These are phyloP conservation scores for Usnea hakonensis DNA, from an alignment of 495 filamentous ascomycete species.

Conservation along the genomic window DNA sequence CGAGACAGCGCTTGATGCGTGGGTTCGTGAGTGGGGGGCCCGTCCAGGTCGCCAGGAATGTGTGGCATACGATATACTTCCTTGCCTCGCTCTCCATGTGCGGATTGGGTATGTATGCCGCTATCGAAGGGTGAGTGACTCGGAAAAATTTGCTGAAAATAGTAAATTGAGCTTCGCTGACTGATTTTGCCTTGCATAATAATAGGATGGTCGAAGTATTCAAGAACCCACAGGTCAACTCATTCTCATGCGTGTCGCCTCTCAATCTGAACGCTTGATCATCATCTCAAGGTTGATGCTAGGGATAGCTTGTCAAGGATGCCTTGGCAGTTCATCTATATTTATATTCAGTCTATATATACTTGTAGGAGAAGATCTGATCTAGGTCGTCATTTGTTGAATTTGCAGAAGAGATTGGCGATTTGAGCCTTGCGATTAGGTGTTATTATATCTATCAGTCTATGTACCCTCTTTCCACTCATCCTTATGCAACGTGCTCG, in stretches of 20 bases:
- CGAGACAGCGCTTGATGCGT: constrained; percentile 33
- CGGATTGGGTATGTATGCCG: constrained; percentile 36
- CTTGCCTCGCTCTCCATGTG: constrained; percentile 32
- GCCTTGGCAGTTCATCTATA: neutral
- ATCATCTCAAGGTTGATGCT: neutral
- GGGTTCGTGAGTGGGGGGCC: constrained; percentile 28
- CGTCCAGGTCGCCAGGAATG: constrained; percentile 18
- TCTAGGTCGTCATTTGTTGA: neutral
- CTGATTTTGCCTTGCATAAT: neutral
- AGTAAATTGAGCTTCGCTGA: constrained; percentile 1
- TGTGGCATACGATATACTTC: constrained; percentile 34
- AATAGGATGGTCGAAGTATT: constrained; percentile 12
- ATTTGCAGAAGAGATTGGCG: neutral
- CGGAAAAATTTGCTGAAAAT: neutral
- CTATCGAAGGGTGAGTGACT: constrained; percentile 26
- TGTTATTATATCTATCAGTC: no score
- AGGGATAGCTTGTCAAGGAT: neutral
- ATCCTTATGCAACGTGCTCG: no score
- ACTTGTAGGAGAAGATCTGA: neutral
- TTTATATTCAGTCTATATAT: neutral
- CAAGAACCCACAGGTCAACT: constrained; percentile 31
- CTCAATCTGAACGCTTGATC: constrained; percentile 26
- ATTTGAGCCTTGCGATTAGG: no score
- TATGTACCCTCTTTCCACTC: no score
- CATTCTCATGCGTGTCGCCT: constrained; percentile 34